Evolutionary conservation across 1,284 basidiomycete genomes (phyloP), one percentile per base, ranked within the genome.

Genomic region (Sporisorium graminicola): DNA sequence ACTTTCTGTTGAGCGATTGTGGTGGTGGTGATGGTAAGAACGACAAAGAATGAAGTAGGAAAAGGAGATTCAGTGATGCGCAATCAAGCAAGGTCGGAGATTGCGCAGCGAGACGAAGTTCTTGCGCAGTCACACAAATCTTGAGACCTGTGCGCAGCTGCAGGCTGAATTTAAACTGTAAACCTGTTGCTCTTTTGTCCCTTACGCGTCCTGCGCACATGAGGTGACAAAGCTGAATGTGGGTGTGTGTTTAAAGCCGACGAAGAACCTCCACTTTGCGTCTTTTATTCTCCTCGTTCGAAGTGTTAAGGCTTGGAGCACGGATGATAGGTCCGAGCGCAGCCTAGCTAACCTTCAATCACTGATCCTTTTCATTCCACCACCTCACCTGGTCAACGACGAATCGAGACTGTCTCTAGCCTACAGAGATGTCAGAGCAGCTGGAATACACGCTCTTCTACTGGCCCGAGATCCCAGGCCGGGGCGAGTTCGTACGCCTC

Each of bases 401-500:
- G 7, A 49, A 12, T 14, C 27, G 2, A 26, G 5, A 5, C 14
- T 3, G 24, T 29, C 54, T 6, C 16, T 12, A 13, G 16, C 16
- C 7, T 12, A 3, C 53, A n/a, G 42, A 14, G 22, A 74, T 69
- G 66, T 52, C 72, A 0, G n/a, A 53, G n/a, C 14, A 22, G 13
- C 61, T 65, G 40, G 55, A 69, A 31, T 79, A 79, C 58, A 67
- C 60, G 29, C 59, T 79, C 26, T 63, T 56, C 49, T 79, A 79
- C 79, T 85, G 83, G 82, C 82, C 82, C 22, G 52, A 26, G 16
- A 85, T 88, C 58, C 88, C 88, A 1, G 88, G 88, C 0, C 86
- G 88, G 40, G 88, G 87, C 46, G 88, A 89, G 65, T 87, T 86
- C 72, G 82, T 88, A 52, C 87, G 88, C 5, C 87, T 89, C 53